A percentile compares a stretch with the other conserved stretches of the same genome.
Conservation (phyloP, 345 rosid species). For the Eucalyptus regnans region DNA sequence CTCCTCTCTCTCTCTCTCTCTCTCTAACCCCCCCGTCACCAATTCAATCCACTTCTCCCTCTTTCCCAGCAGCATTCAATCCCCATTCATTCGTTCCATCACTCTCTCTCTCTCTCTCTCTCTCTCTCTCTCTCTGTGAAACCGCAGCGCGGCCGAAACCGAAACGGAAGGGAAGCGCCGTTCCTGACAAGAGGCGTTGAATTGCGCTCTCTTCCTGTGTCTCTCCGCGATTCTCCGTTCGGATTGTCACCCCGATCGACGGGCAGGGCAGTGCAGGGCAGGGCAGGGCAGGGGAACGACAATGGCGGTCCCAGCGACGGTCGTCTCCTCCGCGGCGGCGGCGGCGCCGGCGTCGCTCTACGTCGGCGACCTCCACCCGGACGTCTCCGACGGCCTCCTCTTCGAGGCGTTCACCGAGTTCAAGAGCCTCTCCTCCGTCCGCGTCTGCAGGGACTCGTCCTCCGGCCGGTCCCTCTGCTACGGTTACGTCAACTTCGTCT, state of each 20-base stretch:
- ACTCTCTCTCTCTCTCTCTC: background rate
- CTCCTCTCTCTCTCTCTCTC: background rate
- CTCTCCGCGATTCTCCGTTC: background rate
- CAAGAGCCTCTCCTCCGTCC: conserved; percentile 57
- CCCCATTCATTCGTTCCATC: background rate
- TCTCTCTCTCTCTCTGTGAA: background rate
- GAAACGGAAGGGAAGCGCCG: background rate
- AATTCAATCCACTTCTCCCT: background rate
- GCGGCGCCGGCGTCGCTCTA: conserved; percentile 38
- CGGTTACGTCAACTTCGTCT: conserved; percentile 70
- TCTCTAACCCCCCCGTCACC: background rate
- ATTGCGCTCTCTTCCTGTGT: background rate
- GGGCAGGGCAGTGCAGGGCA: background rate
- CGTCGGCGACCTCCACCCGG: conserved; percentile 69
- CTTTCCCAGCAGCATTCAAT: too few species aligned
- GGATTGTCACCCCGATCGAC: background rate
- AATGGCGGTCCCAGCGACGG: conserved; percentile 39
- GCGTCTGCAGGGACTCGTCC: conserved; percentile 48
- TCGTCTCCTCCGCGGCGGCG: conserved; percentile 4
- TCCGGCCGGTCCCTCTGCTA: conserved; percentile 65
- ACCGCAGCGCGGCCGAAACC: background rate
- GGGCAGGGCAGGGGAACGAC: background rate
- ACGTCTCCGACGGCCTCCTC: conserved; percentile 39
- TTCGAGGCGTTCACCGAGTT: conserved; percentile 43
- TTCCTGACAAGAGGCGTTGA: background rate